A percentile compares a stretch with the other conserved stretches of the same genome.
Evolutionary conservation across 306 rosid species (phyloP).

Genomic region (Fragaria vesca): DNA sequence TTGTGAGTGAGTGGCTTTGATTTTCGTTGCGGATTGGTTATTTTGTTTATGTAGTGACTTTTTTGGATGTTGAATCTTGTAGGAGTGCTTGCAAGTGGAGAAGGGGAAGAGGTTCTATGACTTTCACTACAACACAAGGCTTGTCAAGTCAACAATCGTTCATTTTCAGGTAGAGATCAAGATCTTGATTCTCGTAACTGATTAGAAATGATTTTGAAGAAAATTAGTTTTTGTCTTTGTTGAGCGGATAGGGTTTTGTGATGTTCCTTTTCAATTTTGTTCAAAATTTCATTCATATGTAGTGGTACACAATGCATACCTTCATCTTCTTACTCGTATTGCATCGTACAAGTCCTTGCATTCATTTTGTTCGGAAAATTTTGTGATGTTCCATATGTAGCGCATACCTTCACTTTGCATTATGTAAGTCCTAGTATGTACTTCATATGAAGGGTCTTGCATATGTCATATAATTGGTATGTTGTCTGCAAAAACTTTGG

Average conservation of each 20-base stretch:
- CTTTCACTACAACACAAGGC: slow-evolving; percentile 89
- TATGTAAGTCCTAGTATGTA: neutral
- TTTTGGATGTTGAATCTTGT: slow-evolving; percentile 11
- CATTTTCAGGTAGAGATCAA: slow-evolving; percentile 85
- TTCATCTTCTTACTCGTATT: neutral
- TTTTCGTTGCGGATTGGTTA: neutral
- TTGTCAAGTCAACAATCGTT: slow-evolving; percentile 80
- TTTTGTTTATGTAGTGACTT: neutral
- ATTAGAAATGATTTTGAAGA: neutral
- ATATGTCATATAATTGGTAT: neutral
- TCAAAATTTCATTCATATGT: neutral
- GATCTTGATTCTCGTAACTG: neutral
- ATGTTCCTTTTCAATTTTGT: neutral
- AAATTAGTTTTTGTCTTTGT: neutral
- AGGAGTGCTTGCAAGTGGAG: slow-evolving; percentile 75
- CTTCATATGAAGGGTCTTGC: neutral
- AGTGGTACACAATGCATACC: neutral
- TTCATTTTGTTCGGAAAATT: neutral
- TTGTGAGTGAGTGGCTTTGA: neutral
- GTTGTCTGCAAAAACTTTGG: neutral
- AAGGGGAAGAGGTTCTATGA: slow-evolving; percentile 71
- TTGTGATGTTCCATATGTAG: neutral
- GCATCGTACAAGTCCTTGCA: neutral
- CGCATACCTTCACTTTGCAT: neutral
- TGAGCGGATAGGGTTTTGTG: neutral